Conservation (phyloP, 1,284 basidiomycete species). For the Ganoderma lucidum region DNA sequence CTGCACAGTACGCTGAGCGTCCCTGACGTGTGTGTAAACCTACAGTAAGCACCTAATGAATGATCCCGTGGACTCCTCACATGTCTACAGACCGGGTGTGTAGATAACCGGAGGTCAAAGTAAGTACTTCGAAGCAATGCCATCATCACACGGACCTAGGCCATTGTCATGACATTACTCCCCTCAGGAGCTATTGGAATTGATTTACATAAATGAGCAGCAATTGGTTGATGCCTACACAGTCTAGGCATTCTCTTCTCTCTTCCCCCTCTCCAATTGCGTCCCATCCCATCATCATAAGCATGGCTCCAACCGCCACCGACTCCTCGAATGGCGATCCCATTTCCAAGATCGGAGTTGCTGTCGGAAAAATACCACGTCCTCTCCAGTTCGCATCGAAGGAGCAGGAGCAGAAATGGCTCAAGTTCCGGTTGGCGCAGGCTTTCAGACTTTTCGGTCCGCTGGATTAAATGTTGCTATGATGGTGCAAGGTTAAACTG, state of each 20-base stretch:
- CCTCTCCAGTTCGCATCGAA: slow-evolving; percentile 47
- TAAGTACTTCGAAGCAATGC: neutral
- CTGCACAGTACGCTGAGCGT: neutral
- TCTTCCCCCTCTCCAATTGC: neutral
- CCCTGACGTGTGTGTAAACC: neutral
- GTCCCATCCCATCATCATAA: neutral
- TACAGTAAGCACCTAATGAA: no score
- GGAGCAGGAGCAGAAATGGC: slow-evolving; percentile 53
- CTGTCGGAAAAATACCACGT: slow-evolving; percentile 21
- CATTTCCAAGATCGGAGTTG: slow-evolving; percentile 3
- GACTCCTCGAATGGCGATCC: neutral
- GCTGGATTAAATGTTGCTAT: slow-evolving; percentile 7
- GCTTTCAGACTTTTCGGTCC: slow-evolving; percentile 58
- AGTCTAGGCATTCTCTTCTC: neutral
- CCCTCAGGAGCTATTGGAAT: neutral
- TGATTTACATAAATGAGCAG: slow-evolving; percentile 4
- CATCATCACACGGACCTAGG: slow-evolving; percentile 1
- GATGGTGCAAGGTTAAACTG: neutral
- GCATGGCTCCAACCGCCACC: slow-evolving; percentile 15
- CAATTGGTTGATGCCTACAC: neutral
- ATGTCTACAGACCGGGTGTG: neutral
- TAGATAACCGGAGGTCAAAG: neutral
- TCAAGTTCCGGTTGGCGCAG: slow-evolving; percentile 63
- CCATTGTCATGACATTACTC: neutral
- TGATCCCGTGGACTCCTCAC: neutral